A percentile compares a stretch with the other conserved stretches of the same genome.
Evolutionary conservation across 192 early-diverging fungal genomes (phyloP).

Genomic region (Chytriomyces sp.): DNA sequence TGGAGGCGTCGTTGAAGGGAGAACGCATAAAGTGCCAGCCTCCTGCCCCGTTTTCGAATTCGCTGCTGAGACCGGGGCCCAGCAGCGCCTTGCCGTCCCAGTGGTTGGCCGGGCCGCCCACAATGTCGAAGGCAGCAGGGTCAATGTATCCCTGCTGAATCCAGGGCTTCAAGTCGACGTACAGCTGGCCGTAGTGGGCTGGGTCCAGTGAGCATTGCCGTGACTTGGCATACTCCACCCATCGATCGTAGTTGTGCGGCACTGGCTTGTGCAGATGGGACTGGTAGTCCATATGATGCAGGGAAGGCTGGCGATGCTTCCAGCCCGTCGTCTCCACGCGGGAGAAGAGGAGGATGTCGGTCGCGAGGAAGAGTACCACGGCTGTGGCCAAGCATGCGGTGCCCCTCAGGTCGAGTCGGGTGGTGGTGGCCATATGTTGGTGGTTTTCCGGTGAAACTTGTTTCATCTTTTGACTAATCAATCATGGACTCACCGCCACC

Average conservation of each 20-base stretch:
- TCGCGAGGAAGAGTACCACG: no score
- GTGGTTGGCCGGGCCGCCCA: background rate
- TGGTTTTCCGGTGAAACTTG: no score
- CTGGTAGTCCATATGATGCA: no score
- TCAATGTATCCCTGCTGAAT: background rate
- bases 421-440: no score
- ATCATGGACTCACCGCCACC: background rate
- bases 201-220: background rate
- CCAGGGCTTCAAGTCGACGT: background rate
- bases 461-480: no score
- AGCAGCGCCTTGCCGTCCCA: background rate
- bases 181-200: background rate
- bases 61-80: background rate
- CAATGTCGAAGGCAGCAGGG: background rate
- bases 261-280: no score
- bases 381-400: no score
- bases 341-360: no score
- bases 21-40: background rate
- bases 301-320: no score
- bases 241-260: background rate
- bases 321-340: no score
- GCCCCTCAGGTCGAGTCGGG: no score
- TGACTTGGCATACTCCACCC: background rate
- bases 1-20: background rate
- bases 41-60: background rate